Percentiles rank a stretch among this genome's conserved stretches.
Evolutionary conservation across 2,329 filamentous ascomycete species (phyloP).

Genomic region (Conoideocrella luteorostrata): DNA sequence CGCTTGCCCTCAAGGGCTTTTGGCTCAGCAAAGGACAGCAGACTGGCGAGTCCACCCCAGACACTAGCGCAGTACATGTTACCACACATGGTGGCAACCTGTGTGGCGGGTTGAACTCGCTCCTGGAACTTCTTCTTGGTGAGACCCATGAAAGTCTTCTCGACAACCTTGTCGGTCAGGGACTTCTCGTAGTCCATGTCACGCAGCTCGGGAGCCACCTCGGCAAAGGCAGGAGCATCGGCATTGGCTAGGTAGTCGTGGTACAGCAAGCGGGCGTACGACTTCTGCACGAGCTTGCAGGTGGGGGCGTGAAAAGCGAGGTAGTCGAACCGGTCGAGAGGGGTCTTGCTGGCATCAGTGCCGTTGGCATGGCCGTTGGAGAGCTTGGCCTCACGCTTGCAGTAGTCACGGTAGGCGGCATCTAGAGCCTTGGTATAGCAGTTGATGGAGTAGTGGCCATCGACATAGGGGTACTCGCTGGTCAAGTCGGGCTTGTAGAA

Average conservation of each 20-base stretch:
- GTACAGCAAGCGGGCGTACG: slow-evolving; percentile 76
- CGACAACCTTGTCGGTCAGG: slow-evolving; percentile 71
- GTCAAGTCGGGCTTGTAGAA: slow-evolving; percentile 88
- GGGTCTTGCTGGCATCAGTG: slow-evolving; percentile 45
- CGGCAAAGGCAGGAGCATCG: slow-evolving; percentile 59
- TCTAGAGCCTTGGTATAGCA: slow-evolving; percentile 80
- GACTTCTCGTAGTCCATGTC: slow-evolving; percentile 76
- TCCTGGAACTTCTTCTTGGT: slow-evolving; percentile 81
- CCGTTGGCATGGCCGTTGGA: slow-evolving; percentile 47
- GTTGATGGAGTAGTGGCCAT: slow-evolving; percentile 74
- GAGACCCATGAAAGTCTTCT: slow-evolving; percentile 80
- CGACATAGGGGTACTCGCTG: slow-evolving; percentile 80
- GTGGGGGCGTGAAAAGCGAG: slow-evolving; percentile 77
- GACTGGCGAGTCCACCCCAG: slow-evolving; percentile 67
- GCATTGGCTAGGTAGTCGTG: slow-evolving; percentile 75
- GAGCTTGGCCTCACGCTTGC: slow-evolving; percentile 60
- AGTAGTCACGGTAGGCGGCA: slow-evolving; percentile 74
- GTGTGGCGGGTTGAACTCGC: slow-evolving; percentile 65
- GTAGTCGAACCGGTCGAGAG: slow-evolving; percentile 77
- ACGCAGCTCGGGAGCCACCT: slow-evolving; percentile 68
- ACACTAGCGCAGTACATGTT: slow-evolving; percentile 67
- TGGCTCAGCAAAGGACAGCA: slow-evolving; percentile 59
- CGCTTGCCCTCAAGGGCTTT: slow-evolving; percentile 64
- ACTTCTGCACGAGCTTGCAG: slow-evolving; percentile 84
- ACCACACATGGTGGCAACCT: slow-evolving; percentile 70